These are phyloP conservation scores for Apiospora aurea DNA, from an alignment of 2,329 filamentous ascomycete genomes.

Conservation along the genomic window DNA sequence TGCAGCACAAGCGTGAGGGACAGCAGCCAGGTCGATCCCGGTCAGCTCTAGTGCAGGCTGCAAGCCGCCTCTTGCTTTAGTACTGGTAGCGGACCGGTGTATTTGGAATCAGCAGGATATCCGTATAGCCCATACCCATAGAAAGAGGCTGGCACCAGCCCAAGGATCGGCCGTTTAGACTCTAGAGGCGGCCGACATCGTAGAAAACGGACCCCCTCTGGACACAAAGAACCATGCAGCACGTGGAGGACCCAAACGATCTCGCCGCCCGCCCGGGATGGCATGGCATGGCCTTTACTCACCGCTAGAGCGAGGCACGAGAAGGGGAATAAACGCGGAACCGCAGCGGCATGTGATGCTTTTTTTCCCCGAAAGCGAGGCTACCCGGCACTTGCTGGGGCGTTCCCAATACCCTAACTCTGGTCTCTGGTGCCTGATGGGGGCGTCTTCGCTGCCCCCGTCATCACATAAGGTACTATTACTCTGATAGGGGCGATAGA, in stretches of 20 bases:
- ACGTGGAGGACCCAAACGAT: conserved; percentile 7
- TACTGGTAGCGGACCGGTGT: conserved; percentile 8
- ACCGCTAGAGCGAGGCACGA: conserved; percentile 16
- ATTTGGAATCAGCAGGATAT: not conserved
- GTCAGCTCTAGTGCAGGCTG: conserved; percentile 1
- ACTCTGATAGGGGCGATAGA: conserved; percentile 9
- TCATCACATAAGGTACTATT: not conserved
- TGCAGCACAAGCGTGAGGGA: not conserved
- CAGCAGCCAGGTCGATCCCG: not conserved
- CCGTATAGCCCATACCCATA: conserved; percentile 11
- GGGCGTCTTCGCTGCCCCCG: not conserved
- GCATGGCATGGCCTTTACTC: not conserved
- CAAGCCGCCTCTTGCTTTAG: conserved; percentile 13
- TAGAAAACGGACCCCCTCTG: conserved; percentile 8
- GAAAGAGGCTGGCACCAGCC: not conserved
- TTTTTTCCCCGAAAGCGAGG: not conserved
- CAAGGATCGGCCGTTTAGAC: not conserved
- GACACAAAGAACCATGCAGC: conserved; percentile 2
- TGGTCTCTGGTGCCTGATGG: not conserved
- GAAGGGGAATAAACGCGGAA: not conserved
- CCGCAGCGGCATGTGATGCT: conserved; percentile 7
- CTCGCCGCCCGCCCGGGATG: not conserved
- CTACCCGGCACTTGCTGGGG: conserved; percentile 1
- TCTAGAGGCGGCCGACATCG: not conserved
- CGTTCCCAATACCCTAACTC: not conserved